Conservation (phyloP, 179 eudicot genomes). For the Silene vulgaris region DNA sequence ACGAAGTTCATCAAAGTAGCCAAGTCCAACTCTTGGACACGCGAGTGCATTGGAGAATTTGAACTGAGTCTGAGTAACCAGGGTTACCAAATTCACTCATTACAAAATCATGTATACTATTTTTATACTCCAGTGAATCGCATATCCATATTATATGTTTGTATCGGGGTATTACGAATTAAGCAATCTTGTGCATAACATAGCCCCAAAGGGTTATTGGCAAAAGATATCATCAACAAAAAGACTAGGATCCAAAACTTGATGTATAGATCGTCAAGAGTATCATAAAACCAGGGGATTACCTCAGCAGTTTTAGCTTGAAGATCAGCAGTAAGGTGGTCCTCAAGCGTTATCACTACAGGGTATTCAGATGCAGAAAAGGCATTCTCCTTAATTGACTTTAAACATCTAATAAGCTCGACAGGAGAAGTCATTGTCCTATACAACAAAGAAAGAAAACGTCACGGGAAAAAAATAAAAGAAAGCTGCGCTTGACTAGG, state of each 20-base stretch:
- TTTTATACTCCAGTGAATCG: background rate
- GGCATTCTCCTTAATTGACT: slow-evolving; percentile 72
- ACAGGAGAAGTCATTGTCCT: slow-evolving; percentile 97
- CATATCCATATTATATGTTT: background rate
- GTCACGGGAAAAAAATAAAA: too few species aligned
- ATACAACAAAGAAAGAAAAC: slow-evolving; percentile 1
- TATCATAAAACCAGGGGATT: slow-evolving; percentile 11
- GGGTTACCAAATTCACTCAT: background rate
- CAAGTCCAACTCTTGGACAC: background rate
- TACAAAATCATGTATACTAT: background rate
- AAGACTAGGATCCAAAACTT: background rate
- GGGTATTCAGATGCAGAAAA: slow-evolving; percentile 79
- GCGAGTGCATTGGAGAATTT: background rate
- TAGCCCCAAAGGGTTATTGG: background rate
- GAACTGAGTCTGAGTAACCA: background rate
- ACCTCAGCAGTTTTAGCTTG: slow-evolving; percentile 82
- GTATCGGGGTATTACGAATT: background rate
- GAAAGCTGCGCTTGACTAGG: background rate
- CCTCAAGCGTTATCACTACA: slow-evolving; percentile 75
- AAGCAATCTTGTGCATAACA: background rate
- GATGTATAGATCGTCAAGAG: background rate
- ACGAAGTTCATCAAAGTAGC: background rate
- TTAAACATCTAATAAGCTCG: slow-evolving; percentile 61
- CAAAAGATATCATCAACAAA: background rate
- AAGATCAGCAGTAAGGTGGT: slow-evolving; percentile 67